Conservation (phyloP, 1,284 basidiomycete genomes). For the Cutaneotrichosporon sp. region DNA sequence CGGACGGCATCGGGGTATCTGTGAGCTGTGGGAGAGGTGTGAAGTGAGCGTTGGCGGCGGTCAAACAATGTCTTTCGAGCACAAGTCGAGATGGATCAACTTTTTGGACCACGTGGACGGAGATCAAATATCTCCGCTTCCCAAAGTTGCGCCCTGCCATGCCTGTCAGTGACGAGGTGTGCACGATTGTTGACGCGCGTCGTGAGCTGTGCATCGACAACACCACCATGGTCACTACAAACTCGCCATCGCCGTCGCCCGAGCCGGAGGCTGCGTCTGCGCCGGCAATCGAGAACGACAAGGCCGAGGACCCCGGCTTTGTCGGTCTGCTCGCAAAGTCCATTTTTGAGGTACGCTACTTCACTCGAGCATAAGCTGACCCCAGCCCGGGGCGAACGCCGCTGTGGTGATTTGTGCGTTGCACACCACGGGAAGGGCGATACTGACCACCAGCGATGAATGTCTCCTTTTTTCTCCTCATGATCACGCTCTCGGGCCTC, state of each 20-base stretch:
- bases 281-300: no score
- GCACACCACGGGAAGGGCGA: no score
- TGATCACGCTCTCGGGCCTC: constrained; percentile 39
- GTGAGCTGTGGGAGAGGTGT: background rate
- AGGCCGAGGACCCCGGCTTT: constrained; percentile 31
- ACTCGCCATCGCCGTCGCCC: constrained; percentile 17
- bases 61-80: no score
- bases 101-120: constrained; percentile 17
- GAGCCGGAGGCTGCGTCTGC: background rate
- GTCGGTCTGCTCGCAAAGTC: constrained; percentile 36
- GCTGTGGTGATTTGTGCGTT: constrained; percentile 39
- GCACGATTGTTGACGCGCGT: constrained; percentile 3
- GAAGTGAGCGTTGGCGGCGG: no score
- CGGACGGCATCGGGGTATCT: constrained; percentile 51
- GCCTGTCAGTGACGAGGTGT: no score
- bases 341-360: constrained; percentile 40
- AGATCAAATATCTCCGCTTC: constrained; percentile 7
- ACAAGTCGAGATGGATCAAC: no score
- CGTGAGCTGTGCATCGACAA: background rate
- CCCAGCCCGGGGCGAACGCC: constrained; percentile 41
- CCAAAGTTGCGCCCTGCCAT: background rate
- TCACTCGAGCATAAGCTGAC: background rate
- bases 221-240: constrained; percentile 16
- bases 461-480: constrained; percentile 43
- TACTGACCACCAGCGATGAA: constrained; percentile 42